Conservation (phyloP, 2,329 filamentous ascomycete genomes). For the Mycosphaerelloides madeirae region DNA sequence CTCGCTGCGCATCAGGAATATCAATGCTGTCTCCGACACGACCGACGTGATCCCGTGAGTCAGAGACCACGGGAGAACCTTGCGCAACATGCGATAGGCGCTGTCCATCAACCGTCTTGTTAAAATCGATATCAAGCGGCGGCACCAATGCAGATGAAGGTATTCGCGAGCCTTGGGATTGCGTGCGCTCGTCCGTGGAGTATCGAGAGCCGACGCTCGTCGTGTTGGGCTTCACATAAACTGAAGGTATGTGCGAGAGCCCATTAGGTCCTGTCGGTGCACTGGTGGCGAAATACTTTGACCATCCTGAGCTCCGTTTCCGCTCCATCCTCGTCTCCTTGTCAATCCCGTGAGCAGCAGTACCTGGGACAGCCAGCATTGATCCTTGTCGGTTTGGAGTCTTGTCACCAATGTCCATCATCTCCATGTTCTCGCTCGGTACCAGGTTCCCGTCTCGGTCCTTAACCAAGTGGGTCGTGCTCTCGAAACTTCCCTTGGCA, state of each 20-base stretch:
- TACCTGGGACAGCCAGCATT: conserved; percentile 18
- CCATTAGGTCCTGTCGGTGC: conserved; percentile 35
- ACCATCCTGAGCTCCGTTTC: conserved; percentile 56
- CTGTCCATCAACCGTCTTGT: conserved; percentile 51
- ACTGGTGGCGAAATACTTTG: conserved; percentile 34
- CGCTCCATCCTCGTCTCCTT: conserved; percentile 31
- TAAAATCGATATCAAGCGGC: conserved; percentile 57
- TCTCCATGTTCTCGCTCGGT: conserved; percentile 39
- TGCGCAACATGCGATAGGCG: conserved; percentile 63
- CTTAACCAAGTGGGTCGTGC: conserved; percentile 57
- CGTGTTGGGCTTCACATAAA: conserved; percentile 35
- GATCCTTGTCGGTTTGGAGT: conserved; percentile 23
- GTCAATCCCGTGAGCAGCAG: conserved; percentile 21
- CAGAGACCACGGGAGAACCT: conserved; percentile 64
- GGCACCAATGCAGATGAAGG: conserved; percentile 62
- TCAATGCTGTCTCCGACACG: conserved; percentile 21
- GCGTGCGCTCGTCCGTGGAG: conserved; percentile 24
- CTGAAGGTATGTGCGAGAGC: conserved; percentile 30
- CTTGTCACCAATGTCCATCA: conserved; percentile 41
- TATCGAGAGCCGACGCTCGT: conserved; percentile 48
- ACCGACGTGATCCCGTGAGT: conserved; percentile 45
- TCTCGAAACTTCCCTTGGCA: conserved; percentile 53
- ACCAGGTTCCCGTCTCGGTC: conserved; percentile 47
- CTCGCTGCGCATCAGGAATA: conserved; percentile 25
- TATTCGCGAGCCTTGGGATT: conserved; percentile 43